A percentile compares a stretch with the other conserved stretches of the same genome.
Conservation (phyloP, 73 alveolate species). For the Stentor roeselii region DNA sequence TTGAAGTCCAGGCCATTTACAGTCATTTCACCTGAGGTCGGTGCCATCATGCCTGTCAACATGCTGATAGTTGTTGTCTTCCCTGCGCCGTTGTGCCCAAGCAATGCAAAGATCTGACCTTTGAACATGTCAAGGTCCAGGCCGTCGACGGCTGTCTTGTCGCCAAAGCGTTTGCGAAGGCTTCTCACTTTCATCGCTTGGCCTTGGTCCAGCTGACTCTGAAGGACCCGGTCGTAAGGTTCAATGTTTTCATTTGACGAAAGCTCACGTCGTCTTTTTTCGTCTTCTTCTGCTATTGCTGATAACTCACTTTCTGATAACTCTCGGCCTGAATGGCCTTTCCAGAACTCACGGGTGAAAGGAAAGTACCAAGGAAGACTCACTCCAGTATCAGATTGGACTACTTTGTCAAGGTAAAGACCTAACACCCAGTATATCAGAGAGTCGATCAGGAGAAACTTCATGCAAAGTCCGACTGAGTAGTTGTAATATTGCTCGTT, state of each 20-base stretch:
- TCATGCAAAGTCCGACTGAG: conserved; percentile 39
- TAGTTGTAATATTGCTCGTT: conserved; percentile 40
- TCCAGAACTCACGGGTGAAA: conserved; percentile 58
- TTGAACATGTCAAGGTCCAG: conserved; percentile 77
- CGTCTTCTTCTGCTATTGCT: conserved; percentile 41
- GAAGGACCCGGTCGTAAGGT: conserved; percentile 40
- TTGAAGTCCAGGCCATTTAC: conserved; percentile 62
- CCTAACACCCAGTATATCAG: conserved; percentile 61
- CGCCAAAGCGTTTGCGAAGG: conserved; percentile 52
- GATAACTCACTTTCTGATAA: conserved; percentile 37
- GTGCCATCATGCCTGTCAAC: conserved; percentile 72
- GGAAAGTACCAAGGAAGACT: conserved; percentile 71
- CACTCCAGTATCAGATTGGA: conserved; percentile 84
- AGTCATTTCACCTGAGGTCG: conserved; percentile 64
- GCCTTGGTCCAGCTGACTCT: conserved; percentile 31
- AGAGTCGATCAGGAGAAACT: conserved; percentile 55
- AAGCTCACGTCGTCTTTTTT: conserved; percentile 9
- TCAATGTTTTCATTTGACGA: conserved; percentile 44
- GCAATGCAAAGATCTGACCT: conserved; percentile 89
- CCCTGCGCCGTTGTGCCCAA: conserved; percentile 99
- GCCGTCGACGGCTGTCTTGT: conserved; percentile 82
- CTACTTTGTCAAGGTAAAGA: conserved; percentile 68
- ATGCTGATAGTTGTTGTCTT: conserved; percentile 87
- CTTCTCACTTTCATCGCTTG: conserved; percentile 35
- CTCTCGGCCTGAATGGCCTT: conserved; percentile 30